Percentiles rank a stretch among this genome's conserved stretches.
Conservation (phyloP, 78 protist genomes). For the Dictyostelium purpureum region DNA sequence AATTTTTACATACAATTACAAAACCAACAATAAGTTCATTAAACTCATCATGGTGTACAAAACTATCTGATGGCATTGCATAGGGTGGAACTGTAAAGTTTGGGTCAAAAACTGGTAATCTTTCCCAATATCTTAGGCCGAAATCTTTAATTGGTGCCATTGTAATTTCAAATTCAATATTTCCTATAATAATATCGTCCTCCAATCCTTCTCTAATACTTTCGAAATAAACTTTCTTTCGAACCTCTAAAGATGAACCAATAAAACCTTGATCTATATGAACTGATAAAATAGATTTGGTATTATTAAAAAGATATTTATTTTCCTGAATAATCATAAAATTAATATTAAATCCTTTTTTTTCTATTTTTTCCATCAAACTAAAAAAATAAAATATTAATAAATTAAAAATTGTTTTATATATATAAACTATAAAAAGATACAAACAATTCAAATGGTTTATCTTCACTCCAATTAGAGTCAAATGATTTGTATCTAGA, state of each 20-base stretch:
- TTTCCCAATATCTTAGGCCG: constrained; percentile 53
- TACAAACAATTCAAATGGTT: constrained; percentile 11
- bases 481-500: background rate
- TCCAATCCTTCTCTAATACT: background rate
- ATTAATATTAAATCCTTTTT: constrained; percentile 8
- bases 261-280: background rate
- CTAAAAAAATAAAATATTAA: background rate
- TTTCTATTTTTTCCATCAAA: constrained; percentile 5
- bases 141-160: constrained; percentile 5
- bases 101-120: constrained; percentile 51
- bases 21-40: constrained; percentile 56
- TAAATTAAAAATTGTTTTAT: background rate
- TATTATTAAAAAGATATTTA: background rate
- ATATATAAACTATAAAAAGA: background rate
- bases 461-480: constrained; percentile 24
- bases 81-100: constrained; percentile 17
- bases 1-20: constrained; percentile 26
- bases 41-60: constrained; percentile 53
- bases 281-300: background rate
- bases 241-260: background rate
- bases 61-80: constrained; percentile 45
- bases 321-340: constrained; percentile 32
- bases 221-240: background rate
- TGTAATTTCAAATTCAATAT: constrained; percentile 11
- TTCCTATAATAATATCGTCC: background rate